Evolutionary conservation across 108 stramenopile species (phyloP).

Genomic region (Poteriospumella lacustris): DNA sequence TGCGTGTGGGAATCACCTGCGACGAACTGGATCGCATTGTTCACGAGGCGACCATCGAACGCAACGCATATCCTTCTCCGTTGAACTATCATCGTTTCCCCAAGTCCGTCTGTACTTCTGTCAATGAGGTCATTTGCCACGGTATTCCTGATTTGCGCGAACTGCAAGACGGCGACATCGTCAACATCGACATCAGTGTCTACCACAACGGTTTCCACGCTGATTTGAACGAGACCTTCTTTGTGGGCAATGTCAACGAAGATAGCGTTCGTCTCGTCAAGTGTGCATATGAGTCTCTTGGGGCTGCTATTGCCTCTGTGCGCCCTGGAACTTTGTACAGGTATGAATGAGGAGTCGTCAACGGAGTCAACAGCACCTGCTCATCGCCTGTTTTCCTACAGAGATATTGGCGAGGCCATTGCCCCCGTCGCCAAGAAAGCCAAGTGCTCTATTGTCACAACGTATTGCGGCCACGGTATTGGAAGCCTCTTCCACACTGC

Average conservation of each 20-base stretch:
- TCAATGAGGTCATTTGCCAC: slow-evolving; percentile 74
- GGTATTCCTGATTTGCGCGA: slow-evolving; percentile 52
- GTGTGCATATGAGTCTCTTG: slow-evolving; percentile 47
- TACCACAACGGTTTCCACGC: slow-evolving; percentile 49
- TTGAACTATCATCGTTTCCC: slow-evolving; percentile 96
- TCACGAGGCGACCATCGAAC: slow-evolving; percentile 76
- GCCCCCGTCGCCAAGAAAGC: slow-evolving; percentile 19
- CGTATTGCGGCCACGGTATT: slow-evolving; percentile 56
- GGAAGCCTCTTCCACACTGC: slow-evolving; percentile 52
- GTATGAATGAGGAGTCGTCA: not conserved
- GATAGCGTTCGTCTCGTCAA: slow-evolving; percentile 35
- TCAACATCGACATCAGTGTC: slow-evolving; percentile 47
- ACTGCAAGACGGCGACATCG: slow-evolving; percentile 51
- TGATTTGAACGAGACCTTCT: slow-evolving; percentile 54
- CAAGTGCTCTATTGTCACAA: slow-evolving; percentile 44
- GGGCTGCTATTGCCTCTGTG: slow-evolving; percentile 40
- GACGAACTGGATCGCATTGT: slow-evolving; percentile 90
- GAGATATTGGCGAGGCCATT: slow-evolving; percentile 40
- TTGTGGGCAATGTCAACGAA: slow-evolving; percentile 49
- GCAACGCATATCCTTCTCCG: slow-evolving; percentile 89
- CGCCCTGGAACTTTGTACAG: slow-evolving; percentile 49
- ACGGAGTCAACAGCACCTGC: not conserved
- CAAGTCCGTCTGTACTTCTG: slow-evolving; percentile 90
- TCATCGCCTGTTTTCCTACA: not conserved
- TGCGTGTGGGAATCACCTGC: slow-evolving; percentile 81